Evolutionary conservation across 2,329 filamentous ascomycete species (phyloP), one percentile per base, ranked within the genome.

Genomic region (Zymoseptoria ardabiliae): DNA sequence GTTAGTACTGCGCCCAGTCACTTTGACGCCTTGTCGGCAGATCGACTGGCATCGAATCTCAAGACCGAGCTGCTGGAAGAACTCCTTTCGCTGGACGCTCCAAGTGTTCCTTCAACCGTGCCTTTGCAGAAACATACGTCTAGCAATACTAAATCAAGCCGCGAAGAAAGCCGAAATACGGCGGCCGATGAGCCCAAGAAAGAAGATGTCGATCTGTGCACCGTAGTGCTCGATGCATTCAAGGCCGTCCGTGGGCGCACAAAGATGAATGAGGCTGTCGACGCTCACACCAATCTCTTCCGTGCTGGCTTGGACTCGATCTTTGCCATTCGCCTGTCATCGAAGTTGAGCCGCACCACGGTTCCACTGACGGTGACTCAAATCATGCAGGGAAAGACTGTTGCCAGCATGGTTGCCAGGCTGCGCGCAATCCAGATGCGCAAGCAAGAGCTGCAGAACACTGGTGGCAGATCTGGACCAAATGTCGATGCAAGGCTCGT

Each of bases 301-400:
- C 35, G 35, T n/a, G 35, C 17, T 45, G 35, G 35, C 13, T n/a
- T 45, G 35, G 35, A 45, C 7, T 45, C 35, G 35, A 45, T 45
- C 4, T 13, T 45, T n/a, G 35, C 35, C 17, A 45, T 45, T n/a
- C 35, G 35, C 7, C 17, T 45, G 35, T 45, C 35, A 3, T 45
- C 35, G 17, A 45, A 17, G 35, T n/a, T 45, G 35, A 45, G 17
- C 17, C 35, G 35, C 35, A 45, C 13, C n/a, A 5, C 13, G 4
- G 11, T n/a, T 17, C 35, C 35, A 45, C 35, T 45, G 13, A 17
- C 35, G 35, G 35, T 45, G 13, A 1, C 35, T 17, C 35, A 50
- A 1, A 53, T 63, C 22, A 63, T 58, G 25, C 58, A 61, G 22
- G 58, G 56, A 7, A 56, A 63, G n/a, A 63, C 55, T 17, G 58